A percentile compares a stretch with the other conserved stretches of the same genome.
Evolutionary conservation across 331 rosid genomes (phyloP).

Genomic region (Telfairia occidentalis): DNA sequence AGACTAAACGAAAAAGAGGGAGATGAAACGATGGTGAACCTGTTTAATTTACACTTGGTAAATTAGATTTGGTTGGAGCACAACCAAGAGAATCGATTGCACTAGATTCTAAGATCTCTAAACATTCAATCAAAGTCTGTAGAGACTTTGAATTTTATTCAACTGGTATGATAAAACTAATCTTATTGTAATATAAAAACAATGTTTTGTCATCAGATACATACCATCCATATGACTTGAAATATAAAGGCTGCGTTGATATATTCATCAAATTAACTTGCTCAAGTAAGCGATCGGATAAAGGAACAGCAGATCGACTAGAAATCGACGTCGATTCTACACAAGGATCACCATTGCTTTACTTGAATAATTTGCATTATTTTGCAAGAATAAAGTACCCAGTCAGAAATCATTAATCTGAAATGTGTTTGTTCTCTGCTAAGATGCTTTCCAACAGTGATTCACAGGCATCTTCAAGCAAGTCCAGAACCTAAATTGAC

Average conservation of each 20-base stretch:
- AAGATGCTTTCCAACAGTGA: slow-evolving; percentile 61
- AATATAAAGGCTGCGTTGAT: neutral
- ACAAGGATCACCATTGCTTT: neutral
- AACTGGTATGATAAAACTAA: neutral
- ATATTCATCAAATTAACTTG: neutral
- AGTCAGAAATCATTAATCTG: slow-evolving; percentile 22
- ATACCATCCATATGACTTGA: neutral
- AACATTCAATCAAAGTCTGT: neutral
- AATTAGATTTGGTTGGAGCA: neutral
- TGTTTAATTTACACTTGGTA: neutral
- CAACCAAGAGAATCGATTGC: neutral
- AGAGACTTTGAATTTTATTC: neutral
- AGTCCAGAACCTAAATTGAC: slow-evolving; percentile 64
- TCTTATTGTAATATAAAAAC: neutral
- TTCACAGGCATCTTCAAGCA: slow-evolving; percentile 90
- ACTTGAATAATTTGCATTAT: neutral
- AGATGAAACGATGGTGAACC: neutral
- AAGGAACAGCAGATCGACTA: neutral
- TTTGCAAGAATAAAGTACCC: neutral
- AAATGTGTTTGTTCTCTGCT: slow-evolving; percentile 49
- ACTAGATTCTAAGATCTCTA: neutral
- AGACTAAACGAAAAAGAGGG: neutral
- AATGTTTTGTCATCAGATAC: neutral
- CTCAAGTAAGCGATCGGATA: neutral
- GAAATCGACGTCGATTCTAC: neutral